Conservation (phyloP, 345 rosid species). For the Viola odorata region DNA sequence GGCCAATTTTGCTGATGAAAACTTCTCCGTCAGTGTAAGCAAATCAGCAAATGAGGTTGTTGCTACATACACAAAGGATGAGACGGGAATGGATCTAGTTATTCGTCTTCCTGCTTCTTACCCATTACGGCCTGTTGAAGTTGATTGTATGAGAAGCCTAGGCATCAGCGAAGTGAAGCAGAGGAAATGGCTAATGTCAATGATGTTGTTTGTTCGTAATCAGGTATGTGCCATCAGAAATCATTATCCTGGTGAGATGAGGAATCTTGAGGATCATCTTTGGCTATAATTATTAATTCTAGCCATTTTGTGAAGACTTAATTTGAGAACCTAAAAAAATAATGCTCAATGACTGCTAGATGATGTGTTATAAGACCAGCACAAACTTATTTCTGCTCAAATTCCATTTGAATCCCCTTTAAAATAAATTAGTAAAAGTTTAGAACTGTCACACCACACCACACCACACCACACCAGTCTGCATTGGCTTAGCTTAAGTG, state of each 20-base stretch:
- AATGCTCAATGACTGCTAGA: too few relatives aligned
- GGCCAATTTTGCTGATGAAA: constrained; percentile 74
- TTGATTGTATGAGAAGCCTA: constrained; percentile 77
- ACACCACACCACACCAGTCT: too few relatives aligned
- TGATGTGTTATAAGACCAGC: too few relatives aligned
- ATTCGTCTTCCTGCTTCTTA: constrained; percentile 86
- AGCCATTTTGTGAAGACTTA: too few relatives aligned
- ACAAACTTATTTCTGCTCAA: too few relatives aligned
- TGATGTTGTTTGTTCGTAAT: constrained; percentile 83
- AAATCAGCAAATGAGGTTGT: constrained; percentile 93
- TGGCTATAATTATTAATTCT: too few relatives aligned
- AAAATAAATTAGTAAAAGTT: too few relatives aligned
- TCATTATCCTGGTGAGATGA: neutral
- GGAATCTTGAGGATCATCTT: too few relatives aligned
- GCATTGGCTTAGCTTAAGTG: too few relatives aligned
- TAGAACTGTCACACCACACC: too few relatives aligned
- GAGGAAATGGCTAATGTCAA: constrained; percentile 96
- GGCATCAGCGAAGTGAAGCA: constrained; percentile 92
- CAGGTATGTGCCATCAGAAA: constrained; percentile 46
- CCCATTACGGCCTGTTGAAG: constrained; percentile 80
- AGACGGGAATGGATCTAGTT: constrained; percentile 89
- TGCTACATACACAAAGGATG: constrained; percentile 92
- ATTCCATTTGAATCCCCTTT: too few relatives aligned
- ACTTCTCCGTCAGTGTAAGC: constrained; percentile 75
- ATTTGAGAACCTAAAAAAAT: too few relatives aligned